Percentiles rank a stretch among this genome's conserved stretches.
These are phyloP conservation scores for Suillus weaverae DNA, from an alignment of 768 basidiomycete genomes.

Conservation along the genomic window DNA sequence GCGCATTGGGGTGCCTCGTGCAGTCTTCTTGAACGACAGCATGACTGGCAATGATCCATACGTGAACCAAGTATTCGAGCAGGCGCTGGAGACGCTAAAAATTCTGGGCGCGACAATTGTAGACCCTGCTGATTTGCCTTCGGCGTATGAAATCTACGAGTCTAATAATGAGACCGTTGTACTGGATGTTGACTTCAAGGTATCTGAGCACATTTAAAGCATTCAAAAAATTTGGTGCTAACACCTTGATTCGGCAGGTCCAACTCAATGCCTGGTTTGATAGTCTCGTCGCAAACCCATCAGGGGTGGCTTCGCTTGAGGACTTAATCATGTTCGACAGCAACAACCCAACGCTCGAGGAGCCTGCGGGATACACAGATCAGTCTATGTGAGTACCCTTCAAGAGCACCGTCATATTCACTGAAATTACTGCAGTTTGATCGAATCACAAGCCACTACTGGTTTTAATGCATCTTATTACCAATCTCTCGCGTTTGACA, in stretches of 20 bases:
- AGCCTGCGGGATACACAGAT: conserved; percentile 32
- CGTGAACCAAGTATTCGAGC: conserved; percentile 39
- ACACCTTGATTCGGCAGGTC: conserved; percentile 36
- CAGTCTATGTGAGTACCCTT: conserved; percentile 32
- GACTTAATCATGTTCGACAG: conserved; percentile 59
- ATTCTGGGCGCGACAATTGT: conserved; percentile 49
- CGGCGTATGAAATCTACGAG: conserved; percentile 47
- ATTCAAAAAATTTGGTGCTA: too few species aligned
- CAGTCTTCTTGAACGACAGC: conserved; percentile 32
- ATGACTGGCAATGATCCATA: conserved; percentile 28
- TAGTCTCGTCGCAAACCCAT: conserved; percentile 49
- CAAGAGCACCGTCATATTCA: conserved; percentile 10
- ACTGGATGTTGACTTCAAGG: conserved; percentile 60
- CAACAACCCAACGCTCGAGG: conserved; percentile 49
- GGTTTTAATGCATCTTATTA: conserved; percentile 38
- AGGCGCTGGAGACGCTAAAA: conserved; percentile 38
- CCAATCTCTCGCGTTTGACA: conserved; percentile 44
- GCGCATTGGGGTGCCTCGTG: conserved; percentile 54
- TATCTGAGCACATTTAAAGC: conserved; percentile 14
- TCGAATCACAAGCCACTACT: conserved; percentile 26
- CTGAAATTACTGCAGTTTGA: conserved; percentile 15
- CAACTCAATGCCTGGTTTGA: conserved; percentile 51
- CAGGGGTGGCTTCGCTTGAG: conserved; percentile 57
- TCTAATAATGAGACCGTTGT: conserved; percentile 59
- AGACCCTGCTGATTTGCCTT: conserved; percentile 64